Conservation (phyloP, 148 eudicot species). For the Camellia granthamiana region DNA sequence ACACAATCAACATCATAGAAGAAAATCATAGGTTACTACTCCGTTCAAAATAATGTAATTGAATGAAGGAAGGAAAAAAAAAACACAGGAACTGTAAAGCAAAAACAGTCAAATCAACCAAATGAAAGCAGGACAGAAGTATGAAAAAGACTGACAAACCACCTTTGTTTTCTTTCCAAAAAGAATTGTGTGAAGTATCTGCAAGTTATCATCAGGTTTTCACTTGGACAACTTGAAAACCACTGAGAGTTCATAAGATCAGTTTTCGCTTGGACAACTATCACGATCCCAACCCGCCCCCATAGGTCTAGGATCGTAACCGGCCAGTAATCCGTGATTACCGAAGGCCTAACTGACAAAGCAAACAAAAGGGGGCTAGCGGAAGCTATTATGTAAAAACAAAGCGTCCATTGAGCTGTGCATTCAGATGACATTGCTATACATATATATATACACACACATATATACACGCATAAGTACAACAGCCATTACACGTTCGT, state of each 20-base stretch:
- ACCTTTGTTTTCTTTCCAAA: constrained; percentile 93
- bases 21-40: not conserved
- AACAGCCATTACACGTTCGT: no score
- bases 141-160: constrained; percentile 11
- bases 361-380: no score
- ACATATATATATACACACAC: no score
- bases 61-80: not conserved
- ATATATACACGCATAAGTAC: no score
- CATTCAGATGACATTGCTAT: no score
- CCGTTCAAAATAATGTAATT: not conserved
- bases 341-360: no score
- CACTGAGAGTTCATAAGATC: constrained; percentile 55
- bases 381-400: no score
- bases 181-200: constrained; percentile 69
- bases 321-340: no score
- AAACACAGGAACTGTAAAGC: not conserved
- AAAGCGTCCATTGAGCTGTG: no score
- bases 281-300: no score
- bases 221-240: constrained; percentile 87
- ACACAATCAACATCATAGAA: constrained; percentile 8
- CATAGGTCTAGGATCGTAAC: no score
- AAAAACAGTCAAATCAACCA: not conserved
- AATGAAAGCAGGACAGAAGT: constrained; percentile 1
- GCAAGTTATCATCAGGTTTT: constrained; percentile 90
- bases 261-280: not conserved